phyloP scores from a whole-genome alignment of 2,329 filamentous ascomycete species.

The Fusarium nelsonii region DNA sequence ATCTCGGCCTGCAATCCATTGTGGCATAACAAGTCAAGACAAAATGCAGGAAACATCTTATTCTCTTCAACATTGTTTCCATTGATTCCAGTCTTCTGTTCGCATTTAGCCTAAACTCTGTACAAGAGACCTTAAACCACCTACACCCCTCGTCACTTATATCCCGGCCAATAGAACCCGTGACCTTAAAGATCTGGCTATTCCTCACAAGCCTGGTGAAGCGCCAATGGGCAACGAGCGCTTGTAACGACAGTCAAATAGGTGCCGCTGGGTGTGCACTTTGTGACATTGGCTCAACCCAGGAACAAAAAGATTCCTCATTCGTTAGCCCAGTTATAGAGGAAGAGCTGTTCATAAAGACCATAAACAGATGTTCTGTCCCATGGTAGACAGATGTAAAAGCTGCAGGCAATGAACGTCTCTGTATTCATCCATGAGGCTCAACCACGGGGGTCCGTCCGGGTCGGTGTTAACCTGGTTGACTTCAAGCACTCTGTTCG shows the following conservation, averaged over 20 bases:
- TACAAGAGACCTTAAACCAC: conserved; percentile 1
- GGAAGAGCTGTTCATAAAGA: not conserved
- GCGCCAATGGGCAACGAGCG: conserved; percentile 43
- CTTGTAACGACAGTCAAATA: conserved; percentile 36
- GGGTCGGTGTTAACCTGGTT: not conserved
- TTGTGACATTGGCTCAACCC: not conserved
- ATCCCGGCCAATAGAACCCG: conserved; percentile 39
- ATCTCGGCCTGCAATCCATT: not conserved
- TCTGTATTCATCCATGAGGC: conserved; percentile 1
- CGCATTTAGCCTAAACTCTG: conserved; percentile 43
- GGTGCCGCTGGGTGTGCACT: too few relatives aligned
- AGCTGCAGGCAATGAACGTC: not conserved
- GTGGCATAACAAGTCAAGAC: not conserved
- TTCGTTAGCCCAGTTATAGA: not conserved
- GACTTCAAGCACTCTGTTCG: not conserved
- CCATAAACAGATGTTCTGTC: not conserved
- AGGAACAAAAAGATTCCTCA: not conserved
- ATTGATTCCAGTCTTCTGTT: conserved; percentile 13
- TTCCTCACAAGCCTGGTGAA: conserved; percentile 36
- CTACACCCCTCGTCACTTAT: conserved; percentile 10
- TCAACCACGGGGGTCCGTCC: conserved; percentile 3
- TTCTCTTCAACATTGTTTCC: not conserved
- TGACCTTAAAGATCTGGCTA: conserved; percentile 11
- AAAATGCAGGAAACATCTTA: not conserved
- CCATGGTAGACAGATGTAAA: not conserved